Percentiles rank a stretch among this genome's conserved stretches.
phyloP scores from a whole-genome alignment of 2,329 filamentous ascomycete species.

The Venturia effusa region DNA sequence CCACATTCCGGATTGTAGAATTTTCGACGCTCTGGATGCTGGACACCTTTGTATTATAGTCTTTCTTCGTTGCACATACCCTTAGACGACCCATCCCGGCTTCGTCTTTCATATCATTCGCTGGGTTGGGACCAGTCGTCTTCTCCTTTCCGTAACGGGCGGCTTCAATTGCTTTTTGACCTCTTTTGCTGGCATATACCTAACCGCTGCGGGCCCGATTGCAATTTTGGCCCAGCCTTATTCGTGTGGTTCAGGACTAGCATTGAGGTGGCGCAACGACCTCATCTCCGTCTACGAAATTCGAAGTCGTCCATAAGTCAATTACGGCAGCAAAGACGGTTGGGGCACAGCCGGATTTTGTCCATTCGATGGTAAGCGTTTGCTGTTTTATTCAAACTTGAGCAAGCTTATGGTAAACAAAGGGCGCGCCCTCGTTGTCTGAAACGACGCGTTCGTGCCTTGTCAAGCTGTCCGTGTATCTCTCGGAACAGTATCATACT shows the following conservation, averaged over 20 bases:
- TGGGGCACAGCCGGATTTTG: background rate
- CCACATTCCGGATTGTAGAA: background rate
- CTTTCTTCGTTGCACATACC: conserved; percentile 3
- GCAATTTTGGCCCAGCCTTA: conserved; percentile 1
- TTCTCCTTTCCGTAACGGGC: conserved; percentile 2
- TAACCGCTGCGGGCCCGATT: conserved; percentile 4
- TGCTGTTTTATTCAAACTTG: background rate
- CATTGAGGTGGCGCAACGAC: conserved; percentile 2
- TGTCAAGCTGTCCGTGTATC: background rate
- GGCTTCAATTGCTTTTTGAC: conserved; percentile 4
- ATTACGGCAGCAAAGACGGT: background rate
- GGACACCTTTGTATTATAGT: background rate
- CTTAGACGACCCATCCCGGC: background rate
- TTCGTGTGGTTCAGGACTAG: background rate
- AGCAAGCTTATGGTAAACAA: background rate
- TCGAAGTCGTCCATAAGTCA: background rate
- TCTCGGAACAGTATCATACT: background rate
- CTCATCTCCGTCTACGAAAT: conserved; percentile 1
- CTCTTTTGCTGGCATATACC: background rate
- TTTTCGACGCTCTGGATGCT: background rate
- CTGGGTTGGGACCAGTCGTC: background rate
- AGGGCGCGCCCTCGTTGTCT: background rate
- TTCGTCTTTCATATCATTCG: background rate
- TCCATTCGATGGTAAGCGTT: conserved; percentile 4
- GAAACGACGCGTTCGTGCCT: conserved; percentile 3